phyloP scores from a whole-genome alignment of 345 rosid species.

The Raphanus sativus region DNA sequence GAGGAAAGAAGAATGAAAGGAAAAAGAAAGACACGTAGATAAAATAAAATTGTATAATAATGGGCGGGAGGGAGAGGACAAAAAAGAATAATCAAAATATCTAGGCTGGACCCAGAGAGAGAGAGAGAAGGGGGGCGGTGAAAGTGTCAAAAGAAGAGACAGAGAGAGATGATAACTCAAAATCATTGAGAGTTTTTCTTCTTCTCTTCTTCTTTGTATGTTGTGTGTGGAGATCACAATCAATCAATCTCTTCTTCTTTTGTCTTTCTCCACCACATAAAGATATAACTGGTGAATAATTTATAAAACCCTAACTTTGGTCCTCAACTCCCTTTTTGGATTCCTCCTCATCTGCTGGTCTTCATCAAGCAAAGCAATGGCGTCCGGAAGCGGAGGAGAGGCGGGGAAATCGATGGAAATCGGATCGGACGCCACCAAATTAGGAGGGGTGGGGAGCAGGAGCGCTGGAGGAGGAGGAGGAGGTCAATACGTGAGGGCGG shows the following conservation, averaged over 20 bases:
- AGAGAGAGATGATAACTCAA: neutral
- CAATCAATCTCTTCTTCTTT: neutral
- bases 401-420: neutral
- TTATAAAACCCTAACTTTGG: no score
- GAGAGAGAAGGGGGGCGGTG: neutral
- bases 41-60: neutral
- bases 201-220: neutral
- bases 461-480: constrained; percentile 52
- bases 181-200: neutral
- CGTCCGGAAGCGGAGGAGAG: constrained; percentile 8
- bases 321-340: no score
- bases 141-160: neutral
- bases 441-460: constrained; percentile 45
- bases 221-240: constrained; percentile 10
- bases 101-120: neutral
- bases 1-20: no score
- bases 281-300: no score
- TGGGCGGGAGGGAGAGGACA: neutral
- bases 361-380: constrained; percentile 1
- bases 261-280: constrained; percentile 22
- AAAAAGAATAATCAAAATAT: neutral
- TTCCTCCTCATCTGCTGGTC: no score
- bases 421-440: constrained; percentile 15
- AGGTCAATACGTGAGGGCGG: constrained; percentile 54
- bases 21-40: no score